phyloP scores from a whole-genome alignment of 2,329 filamentous ascomycete species.

The Fusarium goolgardi region DNA sequence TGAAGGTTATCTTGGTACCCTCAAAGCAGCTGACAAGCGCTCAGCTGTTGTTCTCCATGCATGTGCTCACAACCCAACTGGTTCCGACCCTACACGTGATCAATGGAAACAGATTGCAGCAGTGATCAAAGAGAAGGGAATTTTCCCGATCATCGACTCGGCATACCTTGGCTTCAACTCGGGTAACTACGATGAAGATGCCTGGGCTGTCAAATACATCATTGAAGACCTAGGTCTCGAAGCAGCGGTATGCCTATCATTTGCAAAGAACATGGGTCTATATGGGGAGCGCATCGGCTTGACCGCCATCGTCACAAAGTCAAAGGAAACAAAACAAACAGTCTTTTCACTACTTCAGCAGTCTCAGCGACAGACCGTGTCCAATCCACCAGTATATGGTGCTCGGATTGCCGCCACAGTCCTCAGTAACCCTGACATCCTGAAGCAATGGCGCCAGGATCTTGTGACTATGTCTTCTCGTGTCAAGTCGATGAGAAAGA shows the following conservation, averaged over 20 bases:
- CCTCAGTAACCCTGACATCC: conserved; percentile 45
- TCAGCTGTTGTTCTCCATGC: conserved; percentile 54
- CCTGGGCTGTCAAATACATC: conserved; percentile 41
- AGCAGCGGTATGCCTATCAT: conserved; percentile 68
- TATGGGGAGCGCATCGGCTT: conserved; percentile 55
- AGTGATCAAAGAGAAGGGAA: conserved; percentile 18
- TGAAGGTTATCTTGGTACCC: conserved; percentile 44
- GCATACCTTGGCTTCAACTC: conserved; percentile 45
- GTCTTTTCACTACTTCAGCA: conserved; percentile 50
- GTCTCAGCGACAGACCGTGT: conserved; percentile 51
- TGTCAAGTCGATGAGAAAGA: conserved; percentile 52
- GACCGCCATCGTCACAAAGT: conserved; percentile 45
- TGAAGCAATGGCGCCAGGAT: conserved; percentile 51
- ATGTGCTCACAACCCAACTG: conserved; percentile 59
- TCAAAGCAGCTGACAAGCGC: conserved; percentile 45
- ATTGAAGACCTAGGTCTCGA: conserved; percentile 56
- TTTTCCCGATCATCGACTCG: conserved; percentile 42
- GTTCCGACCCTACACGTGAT: conserved; percentile 50
- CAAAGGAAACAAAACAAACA: conserved; percentile 28
- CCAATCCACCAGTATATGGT: conserved; percentile 53
- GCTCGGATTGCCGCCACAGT: conserved; percentile 52
- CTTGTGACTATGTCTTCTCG: conserved; percentile 53
- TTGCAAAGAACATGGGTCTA: conserved; percentile 69
- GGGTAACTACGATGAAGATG: conserved; percentile 41
- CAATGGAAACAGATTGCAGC: conserved; percentile 44